Evolutionary conservation across 2,329 filamentous ascomycete species (phyloP).

Genomic region (Macrophomina pseudophaseolina): DNA sequence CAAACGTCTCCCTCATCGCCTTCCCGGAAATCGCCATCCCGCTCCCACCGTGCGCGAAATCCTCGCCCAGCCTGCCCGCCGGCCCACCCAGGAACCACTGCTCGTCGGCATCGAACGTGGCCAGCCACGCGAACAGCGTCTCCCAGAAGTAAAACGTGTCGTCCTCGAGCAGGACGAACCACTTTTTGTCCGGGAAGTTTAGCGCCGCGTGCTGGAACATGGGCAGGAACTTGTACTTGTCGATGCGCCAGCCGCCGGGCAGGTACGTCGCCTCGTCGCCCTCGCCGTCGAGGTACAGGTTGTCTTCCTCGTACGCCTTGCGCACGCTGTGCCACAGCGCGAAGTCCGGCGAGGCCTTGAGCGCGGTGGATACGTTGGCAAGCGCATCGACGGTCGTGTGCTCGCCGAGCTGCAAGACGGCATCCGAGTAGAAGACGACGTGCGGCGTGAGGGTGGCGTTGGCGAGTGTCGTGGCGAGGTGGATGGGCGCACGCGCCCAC

Average conservation of each 20-base stretch:
- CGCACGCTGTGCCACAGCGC: constrained; percentile 45
- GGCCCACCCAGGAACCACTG: constrained; percentile 49
- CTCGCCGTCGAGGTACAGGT: constrained; percentile 33
- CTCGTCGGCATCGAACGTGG: constrained; percentile 42
- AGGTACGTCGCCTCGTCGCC: constrained; percentile 52
- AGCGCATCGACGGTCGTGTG: constrained; percentile 55
- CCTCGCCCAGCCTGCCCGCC: constrained; percentile 36
- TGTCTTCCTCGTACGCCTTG: constrained; percentile 33
- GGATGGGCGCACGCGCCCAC: not conserved
- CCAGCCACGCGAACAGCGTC: constrained; percentile 48
- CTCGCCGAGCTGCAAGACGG: constrained; percentile 57
- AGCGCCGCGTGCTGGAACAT: constrained; percentile 58
- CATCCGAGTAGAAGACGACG: constrained; percentile 64
- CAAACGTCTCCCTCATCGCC: constrained; percentile 50
- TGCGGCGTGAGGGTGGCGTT: constrained; percentile 42
- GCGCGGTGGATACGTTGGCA: constrained; percentile 48
- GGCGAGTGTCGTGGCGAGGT: constrained; percentile 1
- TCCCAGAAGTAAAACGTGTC: constrained; percentile 47
- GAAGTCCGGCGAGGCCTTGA: constrained; percentile 56
- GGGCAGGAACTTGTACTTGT: constrained; percentile 65
- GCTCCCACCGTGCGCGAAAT: constrained; percentile 51
- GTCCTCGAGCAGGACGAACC: constrained; percentile 46
- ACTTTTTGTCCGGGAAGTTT: constrained; percentile 39
- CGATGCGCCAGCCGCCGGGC: constrained; percentile 55
- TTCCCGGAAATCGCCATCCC: constrained; percentile 53